phyloP scores from a whole-genome alignment of 148 eudicot genomes.

The Euryodendron excelsum region DNA sequence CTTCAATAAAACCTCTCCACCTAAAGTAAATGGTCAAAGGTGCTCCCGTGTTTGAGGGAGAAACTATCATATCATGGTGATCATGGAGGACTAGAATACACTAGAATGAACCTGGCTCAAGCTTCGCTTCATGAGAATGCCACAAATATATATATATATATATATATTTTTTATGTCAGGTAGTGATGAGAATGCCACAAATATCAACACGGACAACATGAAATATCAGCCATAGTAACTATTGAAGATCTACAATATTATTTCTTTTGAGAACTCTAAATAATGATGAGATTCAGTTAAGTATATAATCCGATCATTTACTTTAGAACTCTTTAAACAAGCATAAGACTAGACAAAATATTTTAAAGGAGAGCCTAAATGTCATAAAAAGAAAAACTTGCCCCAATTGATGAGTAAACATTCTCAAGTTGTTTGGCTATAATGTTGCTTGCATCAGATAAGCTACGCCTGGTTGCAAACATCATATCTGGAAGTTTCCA shows the following conservation, averaged over 20 bases:
- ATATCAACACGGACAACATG: not conserved
- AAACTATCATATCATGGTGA: not conserved
- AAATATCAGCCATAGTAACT: not conserved
- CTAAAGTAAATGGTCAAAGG: not conserved
- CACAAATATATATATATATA: not conserved
- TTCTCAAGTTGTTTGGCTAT: slow-evolving; percentile 65
- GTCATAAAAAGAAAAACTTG: slow-evolving; percentile 27
- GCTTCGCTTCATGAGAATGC: not conserved
- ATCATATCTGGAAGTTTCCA: slow-evolving; percentile 83
- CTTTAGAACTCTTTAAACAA: not conserved
- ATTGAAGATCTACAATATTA: not conserved
- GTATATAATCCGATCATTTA: not conserved
- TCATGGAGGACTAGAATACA: not conserved
- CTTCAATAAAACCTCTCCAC: not conserved
- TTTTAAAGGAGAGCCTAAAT: not conserved
- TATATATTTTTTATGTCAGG: too few species aligned
- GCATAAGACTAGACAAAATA: not conserved
- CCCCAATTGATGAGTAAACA: slow-evolving; percentile 66
- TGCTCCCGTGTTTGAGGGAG: not conserved
- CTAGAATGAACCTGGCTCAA: too few species aligned
- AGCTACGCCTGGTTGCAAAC: slow-evolving; percentile 82
- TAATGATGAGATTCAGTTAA: not conserved
- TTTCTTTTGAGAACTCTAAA: not conserved
- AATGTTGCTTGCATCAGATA: slow-evolving; percentile 67
- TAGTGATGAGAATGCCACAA: too few species aligned